Evolutionary conservation across 148 eudicot species (phyloP), one percentile per base, ranked within the genome.

Genomic region (Nepenthes gracilis): DNA sequence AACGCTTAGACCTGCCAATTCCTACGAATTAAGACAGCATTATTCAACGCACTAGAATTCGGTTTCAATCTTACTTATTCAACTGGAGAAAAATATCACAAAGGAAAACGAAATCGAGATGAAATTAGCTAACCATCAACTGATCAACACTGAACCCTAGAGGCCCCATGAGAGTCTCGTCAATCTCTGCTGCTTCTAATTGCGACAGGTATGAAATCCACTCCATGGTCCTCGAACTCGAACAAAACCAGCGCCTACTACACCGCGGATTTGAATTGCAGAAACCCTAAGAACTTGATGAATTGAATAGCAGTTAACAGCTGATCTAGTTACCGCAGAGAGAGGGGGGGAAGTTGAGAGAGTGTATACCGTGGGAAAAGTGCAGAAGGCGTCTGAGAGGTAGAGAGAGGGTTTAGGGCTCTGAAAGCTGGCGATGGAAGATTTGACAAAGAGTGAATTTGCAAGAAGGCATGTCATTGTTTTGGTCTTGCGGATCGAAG

Each of bases 1-100:
- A 57, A 89, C 97, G 61, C 99, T 93, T 70, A 93, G 71, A 55
- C 99, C 99, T 65, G 99, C 99, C 84, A 93, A 72, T 71, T 93
- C 99, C 99, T 89, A 38, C 58, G 69, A 45, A 43, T 33, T 63
- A 43, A 45, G 45, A 54, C 32, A 60, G 34, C 23, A 23, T 23
- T 23, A 23, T 15, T 3, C 48, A 61, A 62, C 47, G 35, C n/a
- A 55, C 35, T 33, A 58, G 33, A 5, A 35, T 15, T 63, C 49
- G 36, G 55, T 12, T 5, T 43, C 47, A 2, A 59, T 15, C 2
- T 36, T 8, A 32, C 33, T 6, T 33, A 40, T 14, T 55, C 10
- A 36, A 64, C 43, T 36, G 2, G 14, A 2, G 6, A 5, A 15
- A 33, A 35, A 35, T 1, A 37, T 51, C 55, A 58, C 58, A 2